phyloP scores from a whole-genome alignment of 148 eudicot genomes.

The Pouteria glomerata region DNA sequence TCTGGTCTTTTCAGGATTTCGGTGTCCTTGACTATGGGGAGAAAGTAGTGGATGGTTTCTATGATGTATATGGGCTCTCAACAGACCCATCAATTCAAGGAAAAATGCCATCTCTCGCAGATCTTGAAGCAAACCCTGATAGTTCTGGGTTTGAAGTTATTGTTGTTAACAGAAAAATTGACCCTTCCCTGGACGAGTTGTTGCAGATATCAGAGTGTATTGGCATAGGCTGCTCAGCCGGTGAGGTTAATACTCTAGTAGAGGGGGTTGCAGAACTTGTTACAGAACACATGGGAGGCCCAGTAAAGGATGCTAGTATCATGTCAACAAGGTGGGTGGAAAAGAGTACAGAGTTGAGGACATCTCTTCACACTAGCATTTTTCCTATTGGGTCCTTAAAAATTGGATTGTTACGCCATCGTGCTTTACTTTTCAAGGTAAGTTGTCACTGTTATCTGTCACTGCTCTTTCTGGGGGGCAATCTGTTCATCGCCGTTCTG shows the following conservation, averaged over 20 bases:
- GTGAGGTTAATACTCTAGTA: slow-evolving; percentile 52
- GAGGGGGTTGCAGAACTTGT: slow-evolving; percentile 92
- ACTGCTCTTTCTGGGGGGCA: neutral
- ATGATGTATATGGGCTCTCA: slow-evolving; percentile 74
- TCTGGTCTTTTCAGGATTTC: slow-evolving; percentile 54
- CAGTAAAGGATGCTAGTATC: slow-evolving; percentile 78
- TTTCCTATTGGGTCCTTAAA: slow-evolving; percentile 86
- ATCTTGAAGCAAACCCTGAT: slow-evolving; percentile 72
- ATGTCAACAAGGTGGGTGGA: slow-evolving; percentile 78
- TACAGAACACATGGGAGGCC: slow-evolving; percentile 89
- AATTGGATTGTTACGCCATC: slow-evolving; percentile 84
- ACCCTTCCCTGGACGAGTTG: slow-evolving; percentile 80
- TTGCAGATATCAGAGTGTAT: slow-evolving; percentile 90
- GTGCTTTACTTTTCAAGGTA: slow-evolving; percentile 98
- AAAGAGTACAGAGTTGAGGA: slow-evolving; percentile 69
- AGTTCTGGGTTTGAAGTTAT: slow-evolving; percentile 81
- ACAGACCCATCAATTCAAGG: slow-evolving; percentile 57
- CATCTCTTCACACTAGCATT: slow-evolving; percentile 81
- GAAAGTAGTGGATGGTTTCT: slow-evolving; percentile 92
- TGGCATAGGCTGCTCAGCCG: slow-evolving; percentile 59
- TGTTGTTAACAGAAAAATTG: slow-evolving; percentile 72
- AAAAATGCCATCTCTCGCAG: slow-evolving; percentile 79
- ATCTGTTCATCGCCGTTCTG: neutral
- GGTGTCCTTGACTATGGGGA: slow-evolving; percentile 89
- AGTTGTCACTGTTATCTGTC: slow-evolving; percentile 19